Base-by-base conservation (phyloP, 768 basidiomycete species). In the Suillus clintonianus region DNA sequence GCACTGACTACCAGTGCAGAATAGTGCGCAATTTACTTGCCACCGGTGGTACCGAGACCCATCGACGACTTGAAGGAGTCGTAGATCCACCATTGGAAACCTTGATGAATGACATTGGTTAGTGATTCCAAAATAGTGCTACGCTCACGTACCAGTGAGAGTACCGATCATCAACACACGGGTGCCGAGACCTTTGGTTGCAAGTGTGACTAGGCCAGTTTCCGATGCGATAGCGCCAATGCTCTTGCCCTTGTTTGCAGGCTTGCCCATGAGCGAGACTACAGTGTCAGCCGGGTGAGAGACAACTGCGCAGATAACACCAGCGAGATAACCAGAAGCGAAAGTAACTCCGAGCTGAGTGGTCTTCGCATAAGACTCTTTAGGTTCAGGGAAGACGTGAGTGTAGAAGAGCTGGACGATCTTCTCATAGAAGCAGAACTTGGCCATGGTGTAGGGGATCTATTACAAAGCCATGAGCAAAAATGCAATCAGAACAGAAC, bases 381-480 rank as follows among this genome's bases (percentile, higher is more conserved):
- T 94, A 70, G 91, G 90, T 64, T 82, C 79, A 48, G 89, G 85
- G 80, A 95, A 90, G 77, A 94, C 91, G 74, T 91, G 86, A 68
- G 90, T 93, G 79, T 94, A 94, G 83, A 96, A 95, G 70, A 91
- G 76, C 72, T 88, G 83, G 75, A 91, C 92, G 70, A 91, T 91
- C 83, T 89, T 89, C 78, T 95, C 94, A 77, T 89, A 96, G 86
- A 93, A 94, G 87, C 87, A 94, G 87, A 97, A 97, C 81, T 97
- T 97, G 83, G 95, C 95, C 95, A 97, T 96, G 72, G 95, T 97
- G 85, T 97, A 97, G 60, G 95, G 95, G 72, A 97, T 95, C 91
- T 97, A 65, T 36, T 53, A 24, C 9, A 5, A 53, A 22, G 53
- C 50, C 11, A 36, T 60, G 4, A 56, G 50, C 22, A 61, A 47